phyloP scores from a whole-genome alignment of 768 basidiomycete species.

The Tylopilus plumbeoviolaceoides region DNA sequence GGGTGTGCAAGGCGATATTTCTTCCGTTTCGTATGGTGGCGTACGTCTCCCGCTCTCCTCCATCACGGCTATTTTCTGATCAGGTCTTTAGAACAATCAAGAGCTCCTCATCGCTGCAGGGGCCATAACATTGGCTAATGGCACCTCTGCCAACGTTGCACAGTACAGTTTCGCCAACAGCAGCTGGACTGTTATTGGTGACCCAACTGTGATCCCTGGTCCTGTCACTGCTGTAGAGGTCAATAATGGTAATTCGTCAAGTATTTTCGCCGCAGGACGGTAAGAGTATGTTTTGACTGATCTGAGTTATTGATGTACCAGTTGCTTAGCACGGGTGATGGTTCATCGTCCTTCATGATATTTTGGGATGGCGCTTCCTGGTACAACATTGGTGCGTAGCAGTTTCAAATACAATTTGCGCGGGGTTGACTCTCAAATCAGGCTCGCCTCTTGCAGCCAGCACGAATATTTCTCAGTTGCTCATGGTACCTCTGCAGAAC shows the following conservation, averaged over 20 bases:
- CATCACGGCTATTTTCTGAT: conserved; percentile 4
- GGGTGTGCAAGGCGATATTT: conserved; percentile 79
- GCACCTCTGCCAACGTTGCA: conserved; percentile 66
- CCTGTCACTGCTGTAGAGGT: conserved; percentile 88
- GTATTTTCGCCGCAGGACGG: conserved; percentile 89
- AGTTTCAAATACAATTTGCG: background rate
- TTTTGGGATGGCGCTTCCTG: conserved; percentile 85
- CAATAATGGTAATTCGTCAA: conserved; percentile 74
- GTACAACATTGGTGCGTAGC: conserved; percentile 55
- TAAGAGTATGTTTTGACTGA: conserved; percentile 35
- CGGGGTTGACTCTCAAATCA: conserved; percentile 21
- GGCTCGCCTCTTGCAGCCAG: conserved; percentile 52
- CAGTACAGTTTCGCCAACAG: conserved; percentile 65
- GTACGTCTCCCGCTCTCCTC: conserved; percentile 40
- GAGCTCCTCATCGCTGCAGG: conserved; percentile 78
- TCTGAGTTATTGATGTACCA: background rate
- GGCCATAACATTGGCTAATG: conserved; percentile 63
- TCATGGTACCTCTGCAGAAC: conserved; percentile 85
- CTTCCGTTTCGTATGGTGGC: conserved; percentile 75
- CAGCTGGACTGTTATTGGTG: conserved; percentile 72
- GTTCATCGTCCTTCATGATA: conserved; percentile 63
- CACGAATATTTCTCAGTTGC: conserved; percentile 74
- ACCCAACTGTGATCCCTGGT: conserved; percentile 65
- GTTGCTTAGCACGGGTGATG: conserved; percentile 47
- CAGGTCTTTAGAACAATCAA: conserved; percentile 48